These are phyloP conservation scores for Stramenopiles sp. DNA, from an alignment of 352 stramenopile species.

Conservation along the genomic window DNA sequence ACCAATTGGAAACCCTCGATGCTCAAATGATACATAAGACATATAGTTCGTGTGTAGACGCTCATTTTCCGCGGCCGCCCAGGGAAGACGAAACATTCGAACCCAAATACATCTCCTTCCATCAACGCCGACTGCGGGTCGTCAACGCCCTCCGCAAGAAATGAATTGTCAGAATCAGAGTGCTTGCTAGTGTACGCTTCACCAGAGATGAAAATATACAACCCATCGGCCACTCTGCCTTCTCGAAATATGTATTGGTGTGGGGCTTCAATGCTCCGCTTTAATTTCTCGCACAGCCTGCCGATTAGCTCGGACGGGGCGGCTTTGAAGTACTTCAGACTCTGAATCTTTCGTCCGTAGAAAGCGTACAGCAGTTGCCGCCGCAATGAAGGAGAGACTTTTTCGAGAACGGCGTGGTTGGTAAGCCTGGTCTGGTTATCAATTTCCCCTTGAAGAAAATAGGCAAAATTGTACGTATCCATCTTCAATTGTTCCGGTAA, in stretches of 20 bases:
- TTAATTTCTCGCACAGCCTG: neutral
- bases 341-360: neutral
- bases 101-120: neutral
- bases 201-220: neutral
- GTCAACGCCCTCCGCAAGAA: neutral
- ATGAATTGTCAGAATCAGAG: neutral
- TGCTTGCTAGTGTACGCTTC: no score
- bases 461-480: neutral
- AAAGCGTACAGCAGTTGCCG: neutral
- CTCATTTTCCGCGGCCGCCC: neutral
- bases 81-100: neutral
- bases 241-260: neutral
- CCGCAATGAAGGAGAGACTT: neutral
- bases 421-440: neutral
- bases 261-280: neutral
- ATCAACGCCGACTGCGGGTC: neutral
- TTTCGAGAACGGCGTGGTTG: neutral
- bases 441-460: neutral
- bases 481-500: neutral
- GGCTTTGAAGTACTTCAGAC: neutral
- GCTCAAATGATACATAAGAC: neutral
- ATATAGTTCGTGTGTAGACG: neutral
- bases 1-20: neutral
- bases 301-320: neutral
- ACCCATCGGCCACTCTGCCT: neutral